Conservation (phyloP, 2,329 filamentous ascomycete genomes). For the Exophiala mesophila region DNA sequence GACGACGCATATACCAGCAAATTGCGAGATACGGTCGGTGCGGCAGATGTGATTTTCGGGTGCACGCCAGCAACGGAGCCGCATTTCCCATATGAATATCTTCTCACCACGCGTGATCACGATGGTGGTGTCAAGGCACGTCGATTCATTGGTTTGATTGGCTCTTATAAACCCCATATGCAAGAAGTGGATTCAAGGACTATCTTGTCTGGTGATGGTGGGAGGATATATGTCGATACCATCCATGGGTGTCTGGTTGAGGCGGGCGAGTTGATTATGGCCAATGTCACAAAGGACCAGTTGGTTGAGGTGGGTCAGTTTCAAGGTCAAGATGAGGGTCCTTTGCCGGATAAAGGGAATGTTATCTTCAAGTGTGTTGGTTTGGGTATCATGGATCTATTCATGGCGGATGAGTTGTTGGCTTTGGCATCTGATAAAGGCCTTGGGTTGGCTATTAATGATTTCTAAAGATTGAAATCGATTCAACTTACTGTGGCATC, state of each 20-base stretch:
- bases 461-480: constrained; percentile 33
- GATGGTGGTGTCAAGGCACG: constrained; percentile 26
- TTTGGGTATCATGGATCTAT: constrained; percentile 48
- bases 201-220: constrained; percentile 55
- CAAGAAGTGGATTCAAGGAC: constrained; percentile 45
- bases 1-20: constrained; percentile 45
- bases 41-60: constrained; percentile 45
- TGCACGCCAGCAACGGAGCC: constrained; percentile 45
- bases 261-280: constrained; percentile 38
- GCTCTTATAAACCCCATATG: constrained; percentile 53
- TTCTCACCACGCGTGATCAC: too few relatives aligned
- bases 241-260: constrained; percentile 54
- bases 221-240: constrained; percentile 50
- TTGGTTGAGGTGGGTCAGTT: constrained; percentile 43
- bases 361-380: constrained; percentile 50
- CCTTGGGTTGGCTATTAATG: constrained; percentile 34
- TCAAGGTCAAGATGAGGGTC: constrained; percentile 18
- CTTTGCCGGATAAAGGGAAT: constrained; percentile 30
- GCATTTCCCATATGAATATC: constrained; percentile 38
- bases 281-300: constrained; percentile 34
- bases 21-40: constrained; percentile 30
- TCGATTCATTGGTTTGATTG: constrained; percentile 49
- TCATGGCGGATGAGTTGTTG: constrained; percentile 40
- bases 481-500: neutral
- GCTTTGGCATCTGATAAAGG: constrained; percentile 32